Evolutionary conservation across 2,329 filamentous ascomycete genomes (phyloP).

Genomic region (Coniochaeta pulveracea): DNA sequence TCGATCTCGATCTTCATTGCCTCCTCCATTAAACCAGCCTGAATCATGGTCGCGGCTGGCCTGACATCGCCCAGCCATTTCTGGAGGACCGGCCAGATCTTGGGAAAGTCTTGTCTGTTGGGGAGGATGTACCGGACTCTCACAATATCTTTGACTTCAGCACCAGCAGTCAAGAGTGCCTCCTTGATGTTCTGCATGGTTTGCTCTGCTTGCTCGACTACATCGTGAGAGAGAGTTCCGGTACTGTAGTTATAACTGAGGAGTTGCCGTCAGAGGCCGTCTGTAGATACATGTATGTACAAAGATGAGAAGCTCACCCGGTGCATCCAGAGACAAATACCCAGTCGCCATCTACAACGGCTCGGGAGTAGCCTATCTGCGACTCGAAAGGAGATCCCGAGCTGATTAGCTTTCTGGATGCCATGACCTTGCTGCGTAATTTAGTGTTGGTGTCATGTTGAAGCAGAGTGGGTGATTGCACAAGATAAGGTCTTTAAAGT

Average conservation of each 20-base stretch:
- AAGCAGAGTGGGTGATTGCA: too few relatives aligned
- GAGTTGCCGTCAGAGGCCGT: not conserved
- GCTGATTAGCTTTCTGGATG: slow-evolving; percentile 22
- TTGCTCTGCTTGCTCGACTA: slow-evolving; percentile 38
- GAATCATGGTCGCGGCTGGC: slow-evolving; percentile 42
- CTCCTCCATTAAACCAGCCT: slow-evolving; percentile 38
- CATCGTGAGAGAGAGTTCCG: slow-evolving; percentile 28
- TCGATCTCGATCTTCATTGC: slow-evolving; percentile 28
- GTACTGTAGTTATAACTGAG: slow-evolving; percentile 38
- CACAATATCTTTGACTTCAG: slow-evolving; percentile 32
- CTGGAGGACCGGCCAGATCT: slow-evolving; percentile 36
- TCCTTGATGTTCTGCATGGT: slow-evolving; percentile 32
- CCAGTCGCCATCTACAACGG: slow-evolving; percentile 37
- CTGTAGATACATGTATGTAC: slow-evolving; percentile 10
- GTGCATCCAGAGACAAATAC: slow-evolving; percentile 44
- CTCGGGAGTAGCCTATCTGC: slow-evolving; percentile 42
- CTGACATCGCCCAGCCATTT: slow-evolving; percentile 36
- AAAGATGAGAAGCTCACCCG: slow-evolving; percentile 25
- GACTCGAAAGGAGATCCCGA: slow-evolving; percentile 40
- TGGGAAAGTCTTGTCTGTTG: slow-evolving; percentile 31
- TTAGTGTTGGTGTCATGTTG: too few relatives aligned
- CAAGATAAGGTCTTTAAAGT: too few relatives aligned
- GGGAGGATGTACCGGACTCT: slow-evolving; percentile 41
- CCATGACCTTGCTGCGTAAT: too few relatives aligned
- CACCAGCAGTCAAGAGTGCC: slow-evolving; percentile 31